phyloP scores from a whole-genome alignment of 2,329 filamentous ascomycete genomes.

The Aschersonia sp. region DNA sequence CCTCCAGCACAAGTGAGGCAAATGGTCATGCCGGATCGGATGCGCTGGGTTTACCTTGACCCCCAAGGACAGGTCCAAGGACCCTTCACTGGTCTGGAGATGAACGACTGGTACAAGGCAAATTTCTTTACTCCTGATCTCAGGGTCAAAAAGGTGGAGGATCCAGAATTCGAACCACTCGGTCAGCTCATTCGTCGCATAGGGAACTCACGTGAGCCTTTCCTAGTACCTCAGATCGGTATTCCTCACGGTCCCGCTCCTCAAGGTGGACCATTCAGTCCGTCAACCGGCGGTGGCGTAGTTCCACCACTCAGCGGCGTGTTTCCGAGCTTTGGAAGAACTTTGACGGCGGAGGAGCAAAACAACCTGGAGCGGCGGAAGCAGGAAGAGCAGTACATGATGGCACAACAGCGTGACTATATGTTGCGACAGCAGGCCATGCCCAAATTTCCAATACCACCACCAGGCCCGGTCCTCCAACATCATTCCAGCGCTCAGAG shows the following conservation, averaged over 20 bases:
- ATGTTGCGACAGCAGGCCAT: slow-evolving; percentile 74
- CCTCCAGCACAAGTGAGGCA: slow-evolving; percentile 61
- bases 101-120: slow-evolving; percentile 99
- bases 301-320: slow-evolving; percentile 84
- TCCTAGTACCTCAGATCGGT: slow-evolving; percentile 92
- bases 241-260: slow-evolving; percentile 72
- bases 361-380: slow-evolving; percentile 93
- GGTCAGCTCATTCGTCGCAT: slow-evolving; percentile 91
- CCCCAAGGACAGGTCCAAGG: slow-evolving; percentile 86
- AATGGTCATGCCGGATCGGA: slow-evolving; percentile 98
- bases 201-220: slow-evolving; percentile 92
- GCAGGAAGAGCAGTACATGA: slow-evolving; percentile 93
- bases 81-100: slow-evolving; percentile 90
- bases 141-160: slow-evolving; percentile 87
- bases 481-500: slow-evolving; percentile 94
- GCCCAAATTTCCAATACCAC: slow-evolving; percentile 59
- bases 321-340: slow-evolving; percentile 93
- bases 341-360: slow-evolving; percentile 91
- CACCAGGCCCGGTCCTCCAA: slow-evolving; percentile 47
- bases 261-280: slow-evolving; percentile 31
- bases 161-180: slow-evolving; percentile 84
- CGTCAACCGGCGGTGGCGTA: slow-evolving; percentile 41
- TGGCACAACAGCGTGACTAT: slow-evolving; percentile 91
- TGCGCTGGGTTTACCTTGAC: slow-evolving; percentile 97
- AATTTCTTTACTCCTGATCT: slow-evolving; percentile 94